Evolutionary conservation across 202 grass and related monocot genomes (phyloP).

Genomic region (Hordeum pubiflorum): DNA sequence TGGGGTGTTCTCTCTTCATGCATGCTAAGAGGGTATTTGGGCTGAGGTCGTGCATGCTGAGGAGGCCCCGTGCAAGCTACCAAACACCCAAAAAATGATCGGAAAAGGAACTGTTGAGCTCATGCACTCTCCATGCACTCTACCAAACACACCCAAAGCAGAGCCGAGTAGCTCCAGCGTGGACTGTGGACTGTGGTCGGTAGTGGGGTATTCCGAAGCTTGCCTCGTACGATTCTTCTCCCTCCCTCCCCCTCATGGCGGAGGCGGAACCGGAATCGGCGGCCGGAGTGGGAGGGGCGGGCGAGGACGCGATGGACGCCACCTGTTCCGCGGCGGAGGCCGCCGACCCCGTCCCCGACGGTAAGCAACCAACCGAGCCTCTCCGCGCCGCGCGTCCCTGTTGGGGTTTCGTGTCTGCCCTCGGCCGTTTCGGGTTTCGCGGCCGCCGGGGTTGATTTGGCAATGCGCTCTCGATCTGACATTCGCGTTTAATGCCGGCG

Average conservation of each 20-base stretch:
- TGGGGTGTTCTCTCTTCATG: too few species aligned
- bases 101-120: too few species aligned
- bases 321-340: not conserved
- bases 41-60: too few species aligned
- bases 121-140: too few species aligned
- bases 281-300: not conserved
- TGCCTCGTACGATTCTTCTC: not conserved
- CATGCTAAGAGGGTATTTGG: too few species aligned
- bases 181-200: not conserved
- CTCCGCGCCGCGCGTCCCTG: not conserved
- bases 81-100: too few species aligned
- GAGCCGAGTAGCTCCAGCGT: not conserved
- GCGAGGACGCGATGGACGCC: not conserved
- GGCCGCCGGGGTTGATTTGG: not conserved
- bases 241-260: not conserved
- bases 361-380: conserved; percentile 15
- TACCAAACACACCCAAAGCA: not conserved
- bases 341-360: not conserved
- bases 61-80: too few species aligned
- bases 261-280: not conserved
- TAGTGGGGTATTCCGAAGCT: not conserved
- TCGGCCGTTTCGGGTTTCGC: not conserved
- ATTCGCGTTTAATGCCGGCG: not conserved
- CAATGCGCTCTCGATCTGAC: not conserved
- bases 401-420: not conserved